Base-by-base conservation (phyloP, 306 rosid genomes). In the Urtica urens region DNA sequence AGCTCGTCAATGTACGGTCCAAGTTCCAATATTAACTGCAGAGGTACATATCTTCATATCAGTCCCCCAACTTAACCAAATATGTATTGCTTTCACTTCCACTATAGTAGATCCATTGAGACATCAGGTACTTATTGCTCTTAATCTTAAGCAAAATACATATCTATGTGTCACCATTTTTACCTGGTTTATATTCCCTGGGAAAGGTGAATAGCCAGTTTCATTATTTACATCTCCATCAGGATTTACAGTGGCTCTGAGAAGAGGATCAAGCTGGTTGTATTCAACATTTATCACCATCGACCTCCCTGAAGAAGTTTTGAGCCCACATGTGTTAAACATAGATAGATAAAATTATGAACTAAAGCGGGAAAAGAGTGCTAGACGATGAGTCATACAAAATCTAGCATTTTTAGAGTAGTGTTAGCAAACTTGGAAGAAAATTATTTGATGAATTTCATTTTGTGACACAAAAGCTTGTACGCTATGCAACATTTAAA, bases 281-380 rank as follows among this genome's bases (percentile, higher is more conserved):
- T 85, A 90, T 68, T 85, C 99, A 62, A 90, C 99, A 68, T 90
- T 85, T 68, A 85, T 85, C 69, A 90, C 95, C 99, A 90, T 79
- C 1, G 81, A 28, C 75, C 95, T 85, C 69, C 99, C 99, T 90
- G 65, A 41, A 38, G 53, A 51, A 18, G 43, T 35, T 58, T 35
- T 35, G 11, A n/a, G n/a, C n/a, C n/a, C n/a, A n/a, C n/a, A n/a
- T n/a, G n/a, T n/a, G n/a, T n/a, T n/a, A n/a, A n/a, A n/a, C n/a
- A n/a, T n/a, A n/a, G n/a, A n/a, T n/a, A n/a, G n/a, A 41, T 21
- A 16, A n/a, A 15, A 41, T 21, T 41, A 2, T 41, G 22, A 1
- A 17, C 22, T 2, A 6, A 18, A 4, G 9, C 48, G 22, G 23
- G 22, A 16, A 42, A 26, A 42, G 47, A 10, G 47, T 17, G 47